These are phyloP conservation scores for Euphorbia pulcherrima DNA, from an alignment of 345 rosid genomes.

Conservation along the genomic window DNA sequence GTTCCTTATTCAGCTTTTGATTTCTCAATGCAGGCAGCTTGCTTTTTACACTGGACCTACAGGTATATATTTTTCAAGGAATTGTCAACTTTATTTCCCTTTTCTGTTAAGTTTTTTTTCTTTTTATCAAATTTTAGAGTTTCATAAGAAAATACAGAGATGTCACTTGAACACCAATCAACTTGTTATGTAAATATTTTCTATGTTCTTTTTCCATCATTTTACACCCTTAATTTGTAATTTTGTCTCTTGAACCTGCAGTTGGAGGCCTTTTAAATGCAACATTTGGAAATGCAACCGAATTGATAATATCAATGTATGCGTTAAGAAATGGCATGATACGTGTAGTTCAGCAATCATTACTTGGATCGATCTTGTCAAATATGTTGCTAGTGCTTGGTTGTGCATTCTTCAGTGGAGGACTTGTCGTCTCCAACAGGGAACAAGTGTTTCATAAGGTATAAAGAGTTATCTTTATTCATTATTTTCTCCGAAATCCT, in stretches of 20 bases:
- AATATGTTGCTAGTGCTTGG: slow-evolving; percentile 59
- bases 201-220: background rate
- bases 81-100: background rate
- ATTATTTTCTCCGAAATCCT: background rate
- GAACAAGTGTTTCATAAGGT: slow-evolving; percentile 47
- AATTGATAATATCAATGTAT: slow-evolving; percentile 48
- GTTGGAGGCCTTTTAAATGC: slow-evolving; percentile 53
- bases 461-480: background rate
- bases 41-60: slow-evolving; percentile 50
- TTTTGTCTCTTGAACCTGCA: slow-evolving; percentile 20
- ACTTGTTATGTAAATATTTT: background rate
- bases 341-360: slow-evolving; percentile 51
- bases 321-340: slow-evolving; percentile 43
- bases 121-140: background rate
- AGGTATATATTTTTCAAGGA: slow-evolving; percentile 15
- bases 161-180: background rate
- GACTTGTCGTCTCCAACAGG: slow-evolving; percentile 36
- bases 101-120: background rate
- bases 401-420: slow-evolving; percentile 50
- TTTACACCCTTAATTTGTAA: background rate
- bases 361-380: slow-evolving; percentile 49
- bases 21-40: slow-evolving; percentile 41
- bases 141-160: background rate
- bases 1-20: slow-evolving; percentile 10
- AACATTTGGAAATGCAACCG: slow-evolving; percentile 52